phyloP scores from a whole-genome alignment of 108 stramenopile genomes.

The Skeletonema tropicum region DNA sequence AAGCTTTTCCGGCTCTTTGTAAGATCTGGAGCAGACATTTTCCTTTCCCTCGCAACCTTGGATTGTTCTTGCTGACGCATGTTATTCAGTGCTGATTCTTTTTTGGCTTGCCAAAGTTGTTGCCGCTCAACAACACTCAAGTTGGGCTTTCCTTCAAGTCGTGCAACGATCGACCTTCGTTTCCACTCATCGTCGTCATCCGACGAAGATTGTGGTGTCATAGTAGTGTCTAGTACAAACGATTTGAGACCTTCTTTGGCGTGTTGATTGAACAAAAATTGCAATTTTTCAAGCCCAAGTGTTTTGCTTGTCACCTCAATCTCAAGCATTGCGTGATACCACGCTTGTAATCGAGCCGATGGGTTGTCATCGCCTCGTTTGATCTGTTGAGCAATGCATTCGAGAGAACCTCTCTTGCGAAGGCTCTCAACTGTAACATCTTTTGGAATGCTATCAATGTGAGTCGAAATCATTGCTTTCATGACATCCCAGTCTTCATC shows the following conservation, averaged over 20 bases:
- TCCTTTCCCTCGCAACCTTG: constrained; percentile 21
- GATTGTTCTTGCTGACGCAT: background rate
- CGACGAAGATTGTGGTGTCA: constrained; percentile 7
- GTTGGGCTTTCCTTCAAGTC: constrained; percentile 21
- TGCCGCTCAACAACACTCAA: constrained; percentile 30
- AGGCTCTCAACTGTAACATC: constrained; percentile 25
- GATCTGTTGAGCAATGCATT: constrained; percentile 36
- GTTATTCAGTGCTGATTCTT: background rate
- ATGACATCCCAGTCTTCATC: constrained; percentile 43
- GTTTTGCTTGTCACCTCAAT: constrained; percentile 22
- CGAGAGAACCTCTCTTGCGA: constrained; percentile 18
- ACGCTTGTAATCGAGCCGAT: constrained; percentile 20
- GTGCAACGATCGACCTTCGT: constrained; percentile 14
- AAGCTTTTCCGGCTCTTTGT: constrained; percentile 18
- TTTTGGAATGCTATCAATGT: constrained; percentile 22
- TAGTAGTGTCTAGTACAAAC: constrained; percentile 33
- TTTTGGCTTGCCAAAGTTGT: constrained; percentile 42
- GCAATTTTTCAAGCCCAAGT: constrained; percentile 25
- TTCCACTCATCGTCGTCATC: constrained; percentile 17
- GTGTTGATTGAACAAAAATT: constrained; percentile 28
- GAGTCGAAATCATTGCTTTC: constrained; percentile 33
- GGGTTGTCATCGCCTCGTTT: constrained; percentile 28
- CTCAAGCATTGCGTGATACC: constrained; percentile 43
- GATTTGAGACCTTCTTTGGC: constrained; percentile 11
- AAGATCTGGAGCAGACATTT: constrained; percentile 34